phyloP scores from a whole-genome alignment of 2,329 filamentous ascomycete genomes.

The Exophiala lecanii-corni region DNA sequence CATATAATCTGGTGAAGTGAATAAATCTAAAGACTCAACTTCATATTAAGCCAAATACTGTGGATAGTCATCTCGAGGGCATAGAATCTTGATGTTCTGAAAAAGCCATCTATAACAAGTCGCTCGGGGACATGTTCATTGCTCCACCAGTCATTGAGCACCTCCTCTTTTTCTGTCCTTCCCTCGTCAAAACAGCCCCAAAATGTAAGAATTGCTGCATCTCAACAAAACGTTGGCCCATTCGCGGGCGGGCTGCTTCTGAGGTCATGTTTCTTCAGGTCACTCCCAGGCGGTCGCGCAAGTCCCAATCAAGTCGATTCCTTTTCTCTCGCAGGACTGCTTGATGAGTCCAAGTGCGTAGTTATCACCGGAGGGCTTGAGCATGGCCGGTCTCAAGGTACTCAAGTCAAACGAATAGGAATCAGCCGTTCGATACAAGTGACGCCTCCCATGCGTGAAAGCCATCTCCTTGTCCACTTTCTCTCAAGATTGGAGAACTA shows the following conservation, averaged over 20 bases:
- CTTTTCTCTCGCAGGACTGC: too few relatives aligned
- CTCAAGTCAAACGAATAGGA: too few relatives aligned
- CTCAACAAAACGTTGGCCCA: constrained; percentile 7
- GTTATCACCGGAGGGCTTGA: too few relatives aligned
- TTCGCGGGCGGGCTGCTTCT: not conserved
- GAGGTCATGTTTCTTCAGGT: constrained; percentile 2
- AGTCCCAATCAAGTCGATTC: not conserved
- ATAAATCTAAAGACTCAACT: constrained; percentile 6
- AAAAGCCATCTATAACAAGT: constrained; percentile 11
- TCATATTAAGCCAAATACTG: constrained; percentile 14
- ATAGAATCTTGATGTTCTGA: constrained; percentile 13
- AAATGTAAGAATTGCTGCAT: constrained; percentile 13
- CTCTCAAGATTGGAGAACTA: too few relatives aligned
- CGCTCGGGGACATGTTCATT: constrained; percentile 17
- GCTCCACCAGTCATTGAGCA: constrained; percentile 17
- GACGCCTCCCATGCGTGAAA: too few relatives aligned
- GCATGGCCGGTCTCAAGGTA: too few relatives aligned
- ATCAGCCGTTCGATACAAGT: too few relatives aligned
- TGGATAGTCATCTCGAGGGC: not conserved
- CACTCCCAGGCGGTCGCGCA: not conserved
- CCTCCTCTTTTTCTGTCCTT: constrained; percentile 4
- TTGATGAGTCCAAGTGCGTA: too few relatives aligned
- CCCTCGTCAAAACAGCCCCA: constrained; percentile 7
- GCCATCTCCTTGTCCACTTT: too few relatives aligned
- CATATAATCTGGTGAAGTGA: constrained; percentile 13